phyloP scores from a whole-genome alignment of 306 rosid genomes.

The Castanea crenata region DNA sequence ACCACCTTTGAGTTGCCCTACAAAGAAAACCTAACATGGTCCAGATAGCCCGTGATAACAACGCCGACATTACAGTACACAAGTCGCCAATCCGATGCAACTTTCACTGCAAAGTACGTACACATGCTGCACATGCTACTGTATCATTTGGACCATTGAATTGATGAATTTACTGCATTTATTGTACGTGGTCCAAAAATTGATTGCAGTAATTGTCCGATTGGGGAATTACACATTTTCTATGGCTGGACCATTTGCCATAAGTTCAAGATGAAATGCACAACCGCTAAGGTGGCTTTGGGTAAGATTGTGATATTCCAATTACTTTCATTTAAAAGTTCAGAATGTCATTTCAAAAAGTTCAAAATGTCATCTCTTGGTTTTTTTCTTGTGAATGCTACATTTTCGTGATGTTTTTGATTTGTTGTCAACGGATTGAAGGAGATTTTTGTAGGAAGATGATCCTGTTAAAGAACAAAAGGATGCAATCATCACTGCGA shows the following conservation, averaged over 20 bases:
- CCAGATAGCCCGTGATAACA: constrained; percentile 57
- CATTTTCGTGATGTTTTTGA: too few relatives aligned
- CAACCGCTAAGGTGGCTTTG: constrained; percentile 21
- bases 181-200: constrained; percentile 50
- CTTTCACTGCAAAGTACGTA: constrained; percentile 28
- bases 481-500: too few relatives aligned
- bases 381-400: too few relatives aligned
- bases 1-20: constrained; percentile 13
- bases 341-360: too few relatives aligned
- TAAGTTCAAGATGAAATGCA: constrained; percentile 44
- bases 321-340: background rate
- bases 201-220: constrained; percentile 49
- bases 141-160: constrained; percentile 39
- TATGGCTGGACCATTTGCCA: constrained; percentile 59
- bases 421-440: too few relatives aligned
- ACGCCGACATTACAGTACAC: constrained; percentile 33
- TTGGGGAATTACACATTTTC: constrained; percentile 41
- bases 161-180: constrained; percentile 24
- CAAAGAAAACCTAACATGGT: constrained; percentile 38
- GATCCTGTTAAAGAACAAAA: too few relatives aligned
- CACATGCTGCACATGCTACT: constrained; percentile 41
- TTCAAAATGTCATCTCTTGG: too few relatives aligned
- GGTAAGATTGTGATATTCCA: background rate
- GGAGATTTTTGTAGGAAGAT: too few relatives aligned
- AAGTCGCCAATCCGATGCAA: constrained; percentile 24